Evolutionary conservation across 2,329 filamentous ascomycete genomes (phyloP), one percentile per base, ranked within the genome.

Genomic region (Aspergillus sp.): DNA sequence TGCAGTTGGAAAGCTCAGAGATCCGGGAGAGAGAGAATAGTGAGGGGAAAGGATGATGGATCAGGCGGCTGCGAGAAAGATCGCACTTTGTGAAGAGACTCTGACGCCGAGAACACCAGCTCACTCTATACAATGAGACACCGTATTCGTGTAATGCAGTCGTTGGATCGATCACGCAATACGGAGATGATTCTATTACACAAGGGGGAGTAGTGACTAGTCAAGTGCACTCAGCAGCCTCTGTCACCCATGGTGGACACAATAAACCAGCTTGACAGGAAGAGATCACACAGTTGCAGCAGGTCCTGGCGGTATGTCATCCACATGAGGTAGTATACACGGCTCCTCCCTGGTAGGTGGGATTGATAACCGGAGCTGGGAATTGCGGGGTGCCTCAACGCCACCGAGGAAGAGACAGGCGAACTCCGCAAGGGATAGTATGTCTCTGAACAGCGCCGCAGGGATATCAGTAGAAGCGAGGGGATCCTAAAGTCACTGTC

Each of bases 171-270:
- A 42, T 48, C 25, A 38, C 29, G 36, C 19, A 20, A 29, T 29
- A 23, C 11, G 32, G n/a, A 20, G n/a, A 38, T 31, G 45, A 51
- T 41, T 53, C 48, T 51, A 55, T 47, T 41, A 48, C 50, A 45
- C 45, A 46, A 36, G 29, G 32, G 47, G 41, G 49, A 20, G 32
- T 21, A 42, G 32, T 49, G 38, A 45, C n/a, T 17, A 40, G 29
- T 45, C 42, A 19, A 23, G 9, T 31, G 42, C 19, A 40, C 38
- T 56, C 54, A 56, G n/a, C 32, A 51, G 32, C 14, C 19, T 34
- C 21, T 45, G 34, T 32, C 23, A 23, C 32, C 42, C 51, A 53
- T 56, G 45, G 32, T 38, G 47, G 41, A 41, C 29, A 38, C 17
- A 14, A 54, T 46, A 5, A 23, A 31, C 31, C 41, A 46, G 25